Base-by-base conservation (phyloP, 23 red algal species). In the Chondrus crispus region DNA sequence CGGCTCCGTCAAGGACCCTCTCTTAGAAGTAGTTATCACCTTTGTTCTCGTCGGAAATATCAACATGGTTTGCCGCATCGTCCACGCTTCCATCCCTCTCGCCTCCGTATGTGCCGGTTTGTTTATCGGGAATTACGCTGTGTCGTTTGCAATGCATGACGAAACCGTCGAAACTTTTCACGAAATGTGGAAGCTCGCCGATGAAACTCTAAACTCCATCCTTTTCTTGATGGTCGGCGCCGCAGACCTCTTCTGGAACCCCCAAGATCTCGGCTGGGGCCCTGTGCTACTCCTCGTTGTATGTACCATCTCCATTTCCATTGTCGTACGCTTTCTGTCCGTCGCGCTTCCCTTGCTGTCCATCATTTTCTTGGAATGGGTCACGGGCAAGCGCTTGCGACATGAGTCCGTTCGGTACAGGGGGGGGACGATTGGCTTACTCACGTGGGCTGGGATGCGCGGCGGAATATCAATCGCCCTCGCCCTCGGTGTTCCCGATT, bases 391-490 rank as follows among this genome's bases (percentile, higher is more conserved):
- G 14, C 79, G 90, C 22, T 81, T 95, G 41, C 88, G 93, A 9
- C 96, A 94, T 55, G 58, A 46, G 14, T 62, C 85, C 48, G 91
- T 91, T 24, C 73, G 73, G 45, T 94, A 98, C 79, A 47, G 79
- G 4, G 84, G 81, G 28, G 95, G 93, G 38, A 95, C 95, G 18
- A 84, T 98, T 2, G 86, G 72, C 37, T 78, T 98, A 2, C 46
- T 98, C 19, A 96, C 94, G 22, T 98, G 97, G 97, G 92, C 82
- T 24, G 97, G 97, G 53, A 74, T 98, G 78, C 93, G 97, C 26
- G 97, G 97, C 32, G 97, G 94, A 19, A 91, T 98, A 16, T 88
- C 90, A 9, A 96, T 98, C 62, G 97, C 97, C 5, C 83, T 98
- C 62, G 94, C 97, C 6, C 93, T 98, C 36, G 93, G 91, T 46